These are phyloP conservation scores for Phialophora macrospora DNA, from an alignment of 2,329 filamentous ascomycete genomes.

Conservation along the genomic window DNA sequence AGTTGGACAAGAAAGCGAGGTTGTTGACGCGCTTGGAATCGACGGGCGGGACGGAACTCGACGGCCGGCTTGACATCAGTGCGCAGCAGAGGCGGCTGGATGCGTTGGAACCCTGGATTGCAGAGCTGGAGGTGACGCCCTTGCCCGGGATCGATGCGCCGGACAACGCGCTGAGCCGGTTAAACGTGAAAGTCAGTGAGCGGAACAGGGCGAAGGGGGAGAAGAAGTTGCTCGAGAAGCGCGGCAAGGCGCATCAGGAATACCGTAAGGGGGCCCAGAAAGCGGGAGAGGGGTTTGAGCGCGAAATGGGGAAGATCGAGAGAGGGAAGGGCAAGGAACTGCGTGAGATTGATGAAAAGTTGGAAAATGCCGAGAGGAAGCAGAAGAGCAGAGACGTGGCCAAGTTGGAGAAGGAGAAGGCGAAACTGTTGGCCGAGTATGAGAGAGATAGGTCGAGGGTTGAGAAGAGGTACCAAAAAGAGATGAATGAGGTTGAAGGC, in stretches of 20 bases:
- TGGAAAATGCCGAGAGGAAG: constrained; percentile 12
- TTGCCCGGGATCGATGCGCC: constrained; percentile 30
- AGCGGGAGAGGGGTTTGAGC: constrained; percentile 3
- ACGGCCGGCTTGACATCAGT: constrained; percentile 2
- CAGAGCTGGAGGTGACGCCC: constrained; percentile 37
- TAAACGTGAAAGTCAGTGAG: constrained; percentile 40
- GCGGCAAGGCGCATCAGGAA: constrained; percentile 7
- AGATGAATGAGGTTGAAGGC: constrained; percentile 11
- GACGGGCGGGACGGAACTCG: neutral
- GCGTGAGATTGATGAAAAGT: constrained; percentile 10
- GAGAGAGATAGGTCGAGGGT: constrained; percentile 11
- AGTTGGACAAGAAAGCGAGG: constrained; percentile 36
- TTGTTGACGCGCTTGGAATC: constrained; percentile 25
- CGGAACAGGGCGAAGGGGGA: constrained; percentile 24
- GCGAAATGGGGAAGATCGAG: constrained; percentile 15
- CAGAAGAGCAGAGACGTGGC: constrained; percentile 10
- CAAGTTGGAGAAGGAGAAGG: constrained; percentile 11
- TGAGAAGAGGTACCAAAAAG: constrained; percentile 17
- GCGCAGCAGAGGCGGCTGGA: constrained; percentile 35
- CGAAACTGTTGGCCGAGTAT: constrained; percentile 8
- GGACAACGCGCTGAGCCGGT: constrained; percentile 38
- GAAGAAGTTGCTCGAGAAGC: constrained; percentile 23
- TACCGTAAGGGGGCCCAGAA: constrained; percentile 17
- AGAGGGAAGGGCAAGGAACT: constrained; percentile 14
- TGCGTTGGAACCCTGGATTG: constrained; percentile 41